Percentiles rank a stretch among this genome's conserved stretches.
These are phyloP conservation scores for Styphnolobium japonicum DNA, from an alignment of 306 rosid species.

Conservation along the genomic window DNA sequence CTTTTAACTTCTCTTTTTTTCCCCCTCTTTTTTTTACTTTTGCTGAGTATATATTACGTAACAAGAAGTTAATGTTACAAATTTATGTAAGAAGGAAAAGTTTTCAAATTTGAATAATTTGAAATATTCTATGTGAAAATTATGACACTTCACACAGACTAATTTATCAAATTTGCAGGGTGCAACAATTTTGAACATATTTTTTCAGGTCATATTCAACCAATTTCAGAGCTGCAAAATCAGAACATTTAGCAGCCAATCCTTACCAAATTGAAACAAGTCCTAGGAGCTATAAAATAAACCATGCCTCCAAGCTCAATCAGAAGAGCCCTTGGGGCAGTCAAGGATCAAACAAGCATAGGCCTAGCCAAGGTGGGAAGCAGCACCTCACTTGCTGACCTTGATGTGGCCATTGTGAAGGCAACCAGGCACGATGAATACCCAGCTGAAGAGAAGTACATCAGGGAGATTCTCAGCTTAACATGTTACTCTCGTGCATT, in stretches of 20 bases:
- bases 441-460: slow-evolving; percentile 74
- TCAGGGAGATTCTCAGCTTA: slow-evolving; percentile 78
- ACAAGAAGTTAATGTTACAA: not conserved
- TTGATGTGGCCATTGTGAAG: slow-evolving; percentile 90
- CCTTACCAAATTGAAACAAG: not conserved
- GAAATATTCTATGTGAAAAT: not conserved
- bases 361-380: slow-evolving; percentile 89
- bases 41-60: not conserved
- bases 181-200: slow-evolving; percentile 6
- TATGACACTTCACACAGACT: not conserved
- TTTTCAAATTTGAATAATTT: not conserved
- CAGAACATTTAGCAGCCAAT: not conserved
- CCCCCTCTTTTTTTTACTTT: too few relatives aligned
- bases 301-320: slow-evolving; percentile 66
- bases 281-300: not conserved
- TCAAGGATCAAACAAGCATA: slow-evolving; percentile 93
- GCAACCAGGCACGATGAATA: slow-evolving; percentile 85
- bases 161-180: slow-evolving; percentile 7
- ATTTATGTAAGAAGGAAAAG: not conserved
- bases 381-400: slow-evolving; percentile 79
- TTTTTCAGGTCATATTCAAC: not conserved
- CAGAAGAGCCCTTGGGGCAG: slow-evolving; percentile 82
- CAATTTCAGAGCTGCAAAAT: slow-evolving; percentile 7
- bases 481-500: slow-evolving; percentile 79
- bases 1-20: too few relatives aligned